Evolutionary conservation across 176 grass and related monocot genomes (phyloP).

Genomic region (Cymbopogon citratus): DNA sequence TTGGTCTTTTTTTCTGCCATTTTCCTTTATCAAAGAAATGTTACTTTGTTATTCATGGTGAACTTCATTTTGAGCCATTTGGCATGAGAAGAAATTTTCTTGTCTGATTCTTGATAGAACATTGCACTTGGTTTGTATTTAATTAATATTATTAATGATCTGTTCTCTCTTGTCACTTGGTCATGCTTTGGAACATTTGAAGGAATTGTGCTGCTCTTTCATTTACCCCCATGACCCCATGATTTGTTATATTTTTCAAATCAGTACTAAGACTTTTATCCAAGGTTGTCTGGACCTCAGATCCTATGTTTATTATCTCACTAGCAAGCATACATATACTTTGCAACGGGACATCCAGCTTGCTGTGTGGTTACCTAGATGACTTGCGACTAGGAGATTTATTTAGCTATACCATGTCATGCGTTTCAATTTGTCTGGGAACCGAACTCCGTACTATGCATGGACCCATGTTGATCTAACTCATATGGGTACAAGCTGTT

Average conservation of each 20-base stretch:
- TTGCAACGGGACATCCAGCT: background rate
- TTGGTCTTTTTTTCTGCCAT: background rate
- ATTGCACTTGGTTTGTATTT: conserved; percentile 1
- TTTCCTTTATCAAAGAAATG: background rate
- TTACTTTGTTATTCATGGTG: background rate
- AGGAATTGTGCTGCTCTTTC: background rate
- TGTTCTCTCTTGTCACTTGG: background rate
- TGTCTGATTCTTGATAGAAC: conserved; percentile 12
- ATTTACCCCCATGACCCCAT: background rate
- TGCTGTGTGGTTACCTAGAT: background rate
- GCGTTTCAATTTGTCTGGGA: background rate
- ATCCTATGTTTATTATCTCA: background rate
- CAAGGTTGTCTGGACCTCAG: background rate
- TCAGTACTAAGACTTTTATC: background rate
- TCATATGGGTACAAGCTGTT: background rate
- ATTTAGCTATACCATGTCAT: background rate
- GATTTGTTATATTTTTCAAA: background rate
- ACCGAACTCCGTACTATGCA: background rate
- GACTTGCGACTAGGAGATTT: background rate
- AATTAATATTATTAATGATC: background rate
- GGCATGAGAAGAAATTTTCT: background rate
- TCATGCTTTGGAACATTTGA: conserved; percentile 16
- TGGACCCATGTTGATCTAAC: background rate
- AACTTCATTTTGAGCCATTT: background rate
- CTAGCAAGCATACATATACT: background rate